Conservation (phyloP, 2,329 filamentous ascomycete species). For the Dactylonectria macrodidyma region DNA sequence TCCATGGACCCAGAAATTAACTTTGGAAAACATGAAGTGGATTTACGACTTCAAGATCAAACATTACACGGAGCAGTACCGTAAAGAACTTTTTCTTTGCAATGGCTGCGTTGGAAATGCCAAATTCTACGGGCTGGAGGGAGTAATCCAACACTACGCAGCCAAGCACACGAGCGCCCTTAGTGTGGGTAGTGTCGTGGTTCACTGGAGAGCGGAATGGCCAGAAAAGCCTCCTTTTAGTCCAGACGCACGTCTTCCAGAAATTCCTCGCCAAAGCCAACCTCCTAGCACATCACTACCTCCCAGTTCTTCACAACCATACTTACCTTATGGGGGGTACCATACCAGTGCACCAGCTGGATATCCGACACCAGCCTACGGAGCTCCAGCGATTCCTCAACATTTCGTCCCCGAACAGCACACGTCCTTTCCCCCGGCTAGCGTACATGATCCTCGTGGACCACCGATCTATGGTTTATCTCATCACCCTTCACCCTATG, state of each 20-base stretch:
- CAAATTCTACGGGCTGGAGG: conserved; percentile 83
- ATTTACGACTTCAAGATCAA: conserved; percentile 85
- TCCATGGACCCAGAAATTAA: conserved; percentile 74
- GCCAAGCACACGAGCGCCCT: conserved; percentile 83
- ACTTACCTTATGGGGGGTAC: conserved; percentile 31
- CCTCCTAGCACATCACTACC: conserved; percentile 15
- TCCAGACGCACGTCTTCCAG: conserved; percentile 65
- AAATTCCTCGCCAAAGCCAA: conserved; percentile 33
- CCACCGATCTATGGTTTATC: conserved; percentile 31
- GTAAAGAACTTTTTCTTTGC: conserved; percentile 84
- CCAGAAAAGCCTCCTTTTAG: conserved; percentile 82
- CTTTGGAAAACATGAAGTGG: conserved; percentile 90
- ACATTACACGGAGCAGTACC: conserved; percentile 74
- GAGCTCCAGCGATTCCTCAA: conserved; percentile 21
- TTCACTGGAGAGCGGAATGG: conserved; percentile 88
- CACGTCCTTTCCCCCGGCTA: conserved; percentile 18
- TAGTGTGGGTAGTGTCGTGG: conserved; percentile 79
- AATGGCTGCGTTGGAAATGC: conserved; percentile 74
- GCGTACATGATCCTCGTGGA: conserved; percentile 28
- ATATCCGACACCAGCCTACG: conserved; percentile 38
- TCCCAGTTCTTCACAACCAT: conserved; percentile 7
- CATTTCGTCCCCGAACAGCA: conserved; percentile 30
- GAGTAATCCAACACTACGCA: conserved; percentile 85
- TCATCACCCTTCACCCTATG: conserved; percentile 31
- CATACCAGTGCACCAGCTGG: conserved; percentile 26